Evolutionary conservation across 2,329 filamentous ascomycete species (phyloP), one percentile per base, ranked within the genome.

Genomic region (Blastomyces gilchristii): DNA sequence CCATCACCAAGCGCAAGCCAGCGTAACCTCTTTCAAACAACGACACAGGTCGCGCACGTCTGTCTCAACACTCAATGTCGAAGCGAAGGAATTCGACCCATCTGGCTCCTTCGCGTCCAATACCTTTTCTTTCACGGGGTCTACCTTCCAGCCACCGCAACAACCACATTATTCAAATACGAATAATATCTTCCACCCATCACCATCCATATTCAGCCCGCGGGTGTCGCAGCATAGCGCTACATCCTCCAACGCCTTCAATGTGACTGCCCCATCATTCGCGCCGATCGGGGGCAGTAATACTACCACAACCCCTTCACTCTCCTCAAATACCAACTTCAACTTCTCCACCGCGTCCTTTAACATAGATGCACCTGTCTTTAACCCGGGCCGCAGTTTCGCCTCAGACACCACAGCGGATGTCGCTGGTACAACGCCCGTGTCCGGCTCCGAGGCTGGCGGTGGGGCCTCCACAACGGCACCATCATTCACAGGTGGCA

Each of bases 31-130:
- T 4, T 76, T 73, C 58, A 66, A 65, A 18, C 76, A 80, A 12
- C 83, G 82, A 66, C 88, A 91, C 70, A 82, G 80, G 22, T 87
- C 86, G 71, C 90, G 88, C 69, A 80, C 86, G 2, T 92, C 81
- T 0, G 75, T 87, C 53, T 90, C 91, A 0, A 92, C 87, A 68
- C 83, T 97, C 68, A 97, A 97, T 69, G 91, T 95, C 39, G 85
- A 88, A 66, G 93, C 93, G 0, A 89, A 91, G 57, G 90, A 94
- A 71, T 97, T 97, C 80, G 90, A 87, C 62, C 83, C 84, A 7
- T 63, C 66, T 1, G 74, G 75, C 45, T 77, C 80, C 2, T 84
- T 84, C 68, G 77, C 76, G 53, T 76, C 81, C 18, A 76, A 74
- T 18, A 72, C 72, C 52, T 76, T 77, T 64, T 73, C 79, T 1